Evolutionary conservation across 1,284 basidiomycete genomes (phyloP).

Genomic region (Puccinia horiana): DNA sequence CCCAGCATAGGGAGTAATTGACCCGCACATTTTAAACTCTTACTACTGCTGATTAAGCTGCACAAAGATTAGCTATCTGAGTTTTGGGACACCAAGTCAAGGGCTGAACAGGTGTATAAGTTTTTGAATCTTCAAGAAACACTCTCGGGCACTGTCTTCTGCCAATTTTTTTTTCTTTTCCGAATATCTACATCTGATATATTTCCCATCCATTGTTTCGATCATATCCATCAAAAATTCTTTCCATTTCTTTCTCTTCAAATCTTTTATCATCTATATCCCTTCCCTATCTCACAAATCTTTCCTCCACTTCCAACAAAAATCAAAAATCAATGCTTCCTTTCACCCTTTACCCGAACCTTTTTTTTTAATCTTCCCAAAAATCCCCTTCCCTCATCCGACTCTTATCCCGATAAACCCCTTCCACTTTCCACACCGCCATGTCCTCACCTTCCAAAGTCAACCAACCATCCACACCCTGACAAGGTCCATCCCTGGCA

Average conservation of each 20-base stretch:
- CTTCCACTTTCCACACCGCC: too few relatives aligned
- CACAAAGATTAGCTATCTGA: background rate
- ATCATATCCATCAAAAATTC: background rate
- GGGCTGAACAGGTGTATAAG: background rate
- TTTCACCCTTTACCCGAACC: background rate
- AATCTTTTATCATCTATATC: too few relatives aligned
- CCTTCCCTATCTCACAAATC: too few relatives aligned
- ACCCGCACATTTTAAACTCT: background rate
- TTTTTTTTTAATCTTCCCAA: background rate
- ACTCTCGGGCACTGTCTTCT: too few relatives aligned
- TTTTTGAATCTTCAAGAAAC: background rate
- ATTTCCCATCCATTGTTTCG: background rate
- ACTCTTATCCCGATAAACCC: too few relatives aligned
- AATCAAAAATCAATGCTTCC: too few relatives aligned
- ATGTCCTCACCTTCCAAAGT: background rate
- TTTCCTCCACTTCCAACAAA: too few relatives aligned
- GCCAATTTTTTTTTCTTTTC: background rate
- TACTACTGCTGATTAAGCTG: background rate
- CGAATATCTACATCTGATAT: background rate
- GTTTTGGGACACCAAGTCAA: background rate
- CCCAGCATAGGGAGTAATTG: slow-evolving; percentile 2
- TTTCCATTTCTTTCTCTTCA: background rate
- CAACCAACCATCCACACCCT: too few relatives aligned
- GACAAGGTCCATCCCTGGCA: too few relatives aligned
- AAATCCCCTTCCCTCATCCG: too few relatives aligned